A percentile compares a stretch with the other conserved stretches of the same genome.
Conservation (phyloP, 176 grass and related monocot genomes). For the Otatea glauca region DNA sequence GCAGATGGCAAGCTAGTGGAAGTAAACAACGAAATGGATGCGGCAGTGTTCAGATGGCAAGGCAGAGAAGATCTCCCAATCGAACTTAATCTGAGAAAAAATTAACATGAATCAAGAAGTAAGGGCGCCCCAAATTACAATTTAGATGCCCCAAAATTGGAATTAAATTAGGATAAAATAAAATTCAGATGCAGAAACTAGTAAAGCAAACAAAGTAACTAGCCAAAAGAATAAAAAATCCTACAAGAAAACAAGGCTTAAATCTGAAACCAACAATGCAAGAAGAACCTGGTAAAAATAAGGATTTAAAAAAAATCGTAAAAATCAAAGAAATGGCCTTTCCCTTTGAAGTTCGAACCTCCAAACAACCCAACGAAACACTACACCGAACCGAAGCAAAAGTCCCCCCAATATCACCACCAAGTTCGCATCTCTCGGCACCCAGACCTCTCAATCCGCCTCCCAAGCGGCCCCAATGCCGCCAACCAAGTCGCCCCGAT, state of each 20-base stretch:
- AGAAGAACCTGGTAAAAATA: not conserved
- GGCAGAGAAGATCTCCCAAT: conserved; percentile 15
- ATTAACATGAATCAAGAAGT: not conserved
- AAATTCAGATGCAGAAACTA: conserved; percentile 1
- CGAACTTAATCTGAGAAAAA: conserved; percentile 6
- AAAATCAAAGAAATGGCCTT: not conserved
- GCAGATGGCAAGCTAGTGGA: conserved; percentile 23
- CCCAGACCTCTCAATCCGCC: conserved; percentile 15
- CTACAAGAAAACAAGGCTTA: conserved; percentile 3
- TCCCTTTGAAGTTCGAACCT: conserved; percentile 11
- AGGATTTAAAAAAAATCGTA: not conserved
- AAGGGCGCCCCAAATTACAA: not conserved
- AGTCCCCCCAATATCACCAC: conserved; percentile 2
- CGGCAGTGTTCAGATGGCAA: not conserved
- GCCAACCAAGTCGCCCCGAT: conserved; percentile 6
- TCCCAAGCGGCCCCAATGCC: conserved; percentile 29
- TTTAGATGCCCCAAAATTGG: not conserved
- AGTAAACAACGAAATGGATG: not conserved
- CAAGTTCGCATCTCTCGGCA: conserved; percentile 3
- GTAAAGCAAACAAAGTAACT: not conserved
- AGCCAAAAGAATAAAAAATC: conserved; percentile 15
- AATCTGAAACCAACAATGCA: conserved; percentile 40
- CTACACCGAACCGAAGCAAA: conserved; percentile 11
- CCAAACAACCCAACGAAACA: not conserved
- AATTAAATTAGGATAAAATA: conserved; percentile 7